Base-by-base conservation (phyloP, 2,329 filamentous ascomycete genomes). In the Penicillium psychrosexuale region DNA sequence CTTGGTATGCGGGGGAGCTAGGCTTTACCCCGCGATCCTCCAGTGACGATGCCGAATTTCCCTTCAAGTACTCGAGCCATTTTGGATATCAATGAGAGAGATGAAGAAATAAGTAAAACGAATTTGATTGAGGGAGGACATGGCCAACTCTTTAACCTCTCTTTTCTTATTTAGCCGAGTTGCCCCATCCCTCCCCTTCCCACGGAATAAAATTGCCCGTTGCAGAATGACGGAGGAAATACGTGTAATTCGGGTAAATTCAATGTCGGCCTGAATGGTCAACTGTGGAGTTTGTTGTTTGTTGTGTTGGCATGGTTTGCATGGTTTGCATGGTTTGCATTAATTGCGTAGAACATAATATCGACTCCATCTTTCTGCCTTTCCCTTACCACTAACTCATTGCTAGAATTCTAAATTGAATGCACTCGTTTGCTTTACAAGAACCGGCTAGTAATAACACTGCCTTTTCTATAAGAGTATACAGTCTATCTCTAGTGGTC, bases 1-100 rank as follows among this genome's bases (percentile, higher is more conserved):
- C 28, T 43, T 50, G 13, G 34, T 30, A 6, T 38, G 53, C n/a
- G 31, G 37, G 43, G 53, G 17, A 47, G 55, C 30, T 9, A 2
- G 45, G 51, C 46, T 65, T 58, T 78, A 90, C 89, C 89, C 78
- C 90, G 78, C 55, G 89, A 91, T 56, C 85, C 88, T 53, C 90
- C 90, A 1, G 90, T 94, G 44, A 94, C 80, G 61, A 95, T 86
- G 50, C 84, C 90, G 48, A 92, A 79, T 72, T 91, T 91, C 63
- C 88, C 88, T 68, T 90, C 84, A n/a, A 88, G 77, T 46, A 73
- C 66, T 37, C 74, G 68, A 15, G 59, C 11, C 57, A 61, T 64
- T 36, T 53, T 62, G 28, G 19, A 19, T 19, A 19, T 19, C 19
- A 19, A 30, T 27, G 28, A 17, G 19, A n/a, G 15, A 8, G 2